Percentiles rank a stretch among this genome's conserved stretches.
These are phyloP conservation scores for Meyerozyma elateridarum DNA, from an alignment of 1,139 yeast genomes.

Conservation along the genomic window DNA sequence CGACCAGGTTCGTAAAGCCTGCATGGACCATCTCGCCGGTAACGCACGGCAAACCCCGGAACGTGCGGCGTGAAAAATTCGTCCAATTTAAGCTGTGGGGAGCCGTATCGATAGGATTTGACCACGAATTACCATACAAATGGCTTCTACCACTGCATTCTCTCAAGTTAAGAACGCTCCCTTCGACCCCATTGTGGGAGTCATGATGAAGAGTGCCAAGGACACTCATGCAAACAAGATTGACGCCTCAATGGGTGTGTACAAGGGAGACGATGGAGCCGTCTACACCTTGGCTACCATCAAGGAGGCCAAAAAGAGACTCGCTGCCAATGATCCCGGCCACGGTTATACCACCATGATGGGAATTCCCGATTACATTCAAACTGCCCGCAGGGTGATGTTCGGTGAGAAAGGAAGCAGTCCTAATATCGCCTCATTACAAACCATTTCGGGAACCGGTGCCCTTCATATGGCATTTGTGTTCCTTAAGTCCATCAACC, in stretches of 20 bases:
- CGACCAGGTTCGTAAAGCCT: no score
- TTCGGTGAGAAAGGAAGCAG: constrained; percentile 30
- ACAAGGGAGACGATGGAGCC: constrained; percentile 34
- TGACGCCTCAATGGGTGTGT: constrained; percentile 42
- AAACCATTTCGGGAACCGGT: constrained; percentile 44
- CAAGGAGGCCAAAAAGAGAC: constrained; percentile 28
- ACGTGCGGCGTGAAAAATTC: no score
- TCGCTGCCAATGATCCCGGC: constrained; percentile 35
- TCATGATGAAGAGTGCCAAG: constrained; percentile 22
- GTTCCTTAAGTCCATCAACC: constrained; percentile 27
- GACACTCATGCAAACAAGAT: constrained; percentile 31
- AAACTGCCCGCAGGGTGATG: constrained; percentile 31
- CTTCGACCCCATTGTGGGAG: constrained; percentile 36
- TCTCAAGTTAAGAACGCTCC: constrained; percentile 21
- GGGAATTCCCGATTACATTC: constrained; percentile 35
- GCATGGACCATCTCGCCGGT: no score
- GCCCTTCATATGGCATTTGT: constrained; percentile 36
- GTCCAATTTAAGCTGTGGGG: no score
- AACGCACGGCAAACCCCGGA: no score
- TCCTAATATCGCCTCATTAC: constrained; percentile 30
- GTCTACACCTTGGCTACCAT: constrained; percentile 38
- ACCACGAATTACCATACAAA: no score
- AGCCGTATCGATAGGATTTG: no score
- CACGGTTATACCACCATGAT: constrained; percentile 42
- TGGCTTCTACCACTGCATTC: no score